Conservation (phyloP, 1,139 yeast species). For the Suhomyces maxii region DNA sequence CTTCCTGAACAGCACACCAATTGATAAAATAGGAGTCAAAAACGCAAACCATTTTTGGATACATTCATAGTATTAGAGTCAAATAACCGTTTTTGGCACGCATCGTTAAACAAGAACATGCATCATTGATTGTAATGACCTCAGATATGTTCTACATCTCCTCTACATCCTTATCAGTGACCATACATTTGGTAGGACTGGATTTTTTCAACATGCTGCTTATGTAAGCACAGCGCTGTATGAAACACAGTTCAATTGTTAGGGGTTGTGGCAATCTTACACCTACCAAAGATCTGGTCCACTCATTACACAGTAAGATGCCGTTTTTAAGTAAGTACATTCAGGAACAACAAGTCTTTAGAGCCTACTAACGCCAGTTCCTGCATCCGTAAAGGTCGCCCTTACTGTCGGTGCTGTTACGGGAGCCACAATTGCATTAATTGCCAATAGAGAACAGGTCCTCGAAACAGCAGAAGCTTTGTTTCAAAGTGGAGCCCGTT, state of each 20-base stretch:
- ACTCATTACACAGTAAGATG: slow-evolving; percentile 8
- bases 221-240: background rate
- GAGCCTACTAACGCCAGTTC: slow-evolving; percentile 26
- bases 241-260: background rate
- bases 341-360: background rate
- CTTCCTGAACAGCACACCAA: too few species aligned
- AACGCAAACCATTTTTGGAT: too few species aligned
- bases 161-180: background rate
- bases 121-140: too few species aligned
- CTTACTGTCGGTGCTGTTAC: slow-evolving; percentile 39
- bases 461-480: slow-evolving; percentile 33
- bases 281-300: background rate
- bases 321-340: slow-evolving; percentile 19
- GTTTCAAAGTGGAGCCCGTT: slow-evolving; percentile 38
- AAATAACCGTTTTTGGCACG: too few species aligned
- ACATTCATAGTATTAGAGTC: too few species aligned
- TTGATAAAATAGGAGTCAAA: too few species aligned
- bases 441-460: slow-evolving; percentile 34
- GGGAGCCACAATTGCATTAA: slow-evolving; percentile 41
- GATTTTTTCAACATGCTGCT: background rate
- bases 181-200: background rate
- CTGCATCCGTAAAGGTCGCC: slow-evolving; percentile 42
- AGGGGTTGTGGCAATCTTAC: background rate
- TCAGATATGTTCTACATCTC: too few species aligned
- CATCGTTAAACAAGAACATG: too few species aligned